Base-by-base conservation (phyloP, 2,329 filamentous ascomycete genomes). In the Hymenoscyphus repandus region DNA sequence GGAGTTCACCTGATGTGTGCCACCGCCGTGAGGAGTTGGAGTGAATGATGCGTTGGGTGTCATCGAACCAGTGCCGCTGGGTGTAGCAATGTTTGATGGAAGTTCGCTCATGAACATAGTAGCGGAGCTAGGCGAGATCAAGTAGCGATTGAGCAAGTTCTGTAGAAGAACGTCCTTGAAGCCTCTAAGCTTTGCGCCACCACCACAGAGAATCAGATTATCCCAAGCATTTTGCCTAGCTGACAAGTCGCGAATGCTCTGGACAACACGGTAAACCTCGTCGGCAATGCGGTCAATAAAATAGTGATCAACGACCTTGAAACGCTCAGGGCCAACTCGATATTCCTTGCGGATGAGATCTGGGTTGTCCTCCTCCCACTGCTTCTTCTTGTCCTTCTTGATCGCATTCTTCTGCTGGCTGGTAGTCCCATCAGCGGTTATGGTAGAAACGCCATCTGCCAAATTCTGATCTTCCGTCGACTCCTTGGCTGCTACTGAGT, bases 31-130 rank as follows among this genome's bases (percentile, higher is more conserved):
- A 64, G 83, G 64, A 68, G 74, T 66, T 11, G 60, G 59, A 74
- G 79, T 57, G 72, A 79, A 60, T 73, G 78, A 65, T 43, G 54
- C 55, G 45, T 48, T 66, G 7, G 93, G 95, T 1, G 92, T 97
- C 69, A 95, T 93, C 13, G 90, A 83, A 32, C 92, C 92, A 1
- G 92, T 97, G 17, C 90, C 91, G 10, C 86, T 79, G 1, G 93
- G 93, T 0, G 93, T 97, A 30, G 88, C 90, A 66, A 96, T 81
- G 70, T 93, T 92, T 7, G 90, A 96, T 6, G 93, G 93, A 34
- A 97, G 83, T 69, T 99, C 93, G 18, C 90, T 96, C 33, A 91
- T 96, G 76, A 97, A 97, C 64, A 97, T 97, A 38, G 91, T 96
- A 45, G 90, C 90, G 1, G 90, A 92, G 27, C 86, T 91, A 0